Percentiles rank a stretch among this genome's conserved stretches.
phyloP scores from a whole-genome alignment of 805 yeast genomes.

The Candida boleticola region DNA sequence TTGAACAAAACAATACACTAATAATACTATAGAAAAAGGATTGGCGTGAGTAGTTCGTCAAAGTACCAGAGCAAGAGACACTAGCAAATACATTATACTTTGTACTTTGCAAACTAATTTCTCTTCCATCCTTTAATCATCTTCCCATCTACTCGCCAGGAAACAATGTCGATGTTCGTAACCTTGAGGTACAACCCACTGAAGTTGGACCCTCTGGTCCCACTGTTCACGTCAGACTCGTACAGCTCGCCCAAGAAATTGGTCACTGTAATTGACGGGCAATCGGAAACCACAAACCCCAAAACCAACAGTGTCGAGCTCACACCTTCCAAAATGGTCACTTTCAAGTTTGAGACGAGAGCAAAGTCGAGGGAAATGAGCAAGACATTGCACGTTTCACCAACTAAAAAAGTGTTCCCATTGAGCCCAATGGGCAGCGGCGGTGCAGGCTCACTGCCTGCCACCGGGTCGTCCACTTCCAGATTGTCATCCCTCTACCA shows the following conservation, averaged over 20 bases:
- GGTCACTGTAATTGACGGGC: conserved; percentile 1
- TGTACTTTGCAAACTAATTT: no score
- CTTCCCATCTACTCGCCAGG: not conserved
- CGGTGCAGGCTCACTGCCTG: not conserved
- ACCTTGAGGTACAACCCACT: conserved; percentile 10
- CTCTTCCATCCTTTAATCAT: not conserved
- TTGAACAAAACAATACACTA: no score
- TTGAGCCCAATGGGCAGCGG: not conserved
- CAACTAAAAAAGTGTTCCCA: not conserved
- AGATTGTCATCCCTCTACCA: not conserved
- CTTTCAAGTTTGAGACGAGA: conserved; percentile 3
- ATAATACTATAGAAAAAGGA: no score
- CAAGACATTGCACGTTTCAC: not conserved
- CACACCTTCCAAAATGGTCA: conserved; percentile 3
- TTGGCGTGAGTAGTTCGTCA: no score
- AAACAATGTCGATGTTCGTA: no score
- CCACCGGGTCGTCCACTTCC: not conserved
- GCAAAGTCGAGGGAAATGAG: conserved; percentile 4
- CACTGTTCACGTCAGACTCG: not conserved
- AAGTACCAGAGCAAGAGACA: no score
- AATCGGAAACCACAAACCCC: not conserved
- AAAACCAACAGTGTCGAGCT: conserved; percentile 1
- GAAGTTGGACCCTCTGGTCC: conserved; percentile 1
- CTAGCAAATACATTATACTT: no score
- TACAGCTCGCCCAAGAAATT: not conserved